Base-by-base conservation (phyloP, 768 basidiomycete species). In the Phlegmacium glaucopus region DNA sequence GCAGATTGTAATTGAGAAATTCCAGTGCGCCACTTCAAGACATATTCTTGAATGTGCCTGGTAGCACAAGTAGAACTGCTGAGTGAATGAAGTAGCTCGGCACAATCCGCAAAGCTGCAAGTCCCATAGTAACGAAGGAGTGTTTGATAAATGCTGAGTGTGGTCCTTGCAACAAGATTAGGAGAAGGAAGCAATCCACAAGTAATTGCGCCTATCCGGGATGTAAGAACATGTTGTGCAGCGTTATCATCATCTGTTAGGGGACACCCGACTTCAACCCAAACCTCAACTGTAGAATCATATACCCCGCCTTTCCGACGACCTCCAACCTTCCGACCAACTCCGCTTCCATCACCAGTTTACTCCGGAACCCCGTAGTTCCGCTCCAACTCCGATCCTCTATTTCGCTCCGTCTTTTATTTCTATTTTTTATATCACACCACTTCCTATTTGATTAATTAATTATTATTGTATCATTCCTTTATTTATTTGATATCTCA, bases 191-290 rank as follows among this genome's bases (percentile, higher is more conserved):
- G 43, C 12, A 44, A 17, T 4, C 43, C 29, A 18, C 29, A 32
- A 15, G 43, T 28, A 8, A 35, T 32, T n/a, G 9, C 27, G 2
- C 43, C 43, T 16, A 44, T 32, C 32, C 43, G 11, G 9, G 43
- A 44, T 13, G 32, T 35, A 8, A 44, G 15, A 9, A 44, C 17
- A 34, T 44, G 43, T 44, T 44, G 43, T 9, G 43, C 43, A 12
- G 18, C 30, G 30, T 44, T 44, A 17, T 44, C 43, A 11, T 44
- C 42, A 32, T 43, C 42, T 28, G 26, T 29, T 28, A 25, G 32
- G 17, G 26, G 28, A 29, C 26, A 29, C 9, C 15, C 13, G n/a
- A n/a, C n/a, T n/a, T n/a, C n/a, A n/a, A n/a, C n/a, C n/a, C n/a
- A n/a, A n/a, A n/a, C n/a, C n/a, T n/a, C n/a, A n/a, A n/a, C n/a